These are phyloP conservation scores for Blastobotrys terrestris DNA, from an alignment of 805 yeast genomes.

Conservation along the genomic window DNA sequence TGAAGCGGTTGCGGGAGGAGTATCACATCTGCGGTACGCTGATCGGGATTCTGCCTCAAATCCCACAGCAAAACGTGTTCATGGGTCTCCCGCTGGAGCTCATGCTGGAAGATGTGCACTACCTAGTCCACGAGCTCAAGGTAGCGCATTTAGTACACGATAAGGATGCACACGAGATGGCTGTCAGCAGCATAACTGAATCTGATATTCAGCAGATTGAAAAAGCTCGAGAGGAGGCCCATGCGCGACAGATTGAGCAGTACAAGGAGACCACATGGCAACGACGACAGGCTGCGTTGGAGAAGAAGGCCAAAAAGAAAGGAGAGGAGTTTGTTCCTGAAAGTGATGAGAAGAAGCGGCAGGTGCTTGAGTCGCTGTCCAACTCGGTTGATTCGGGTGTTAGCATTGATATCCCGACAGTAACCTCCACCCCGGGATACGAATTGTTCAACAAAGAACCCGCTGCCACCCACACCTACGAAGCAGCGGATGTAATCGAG, in stretches of 20 bases:
- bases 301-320: conserved; percentile 12
- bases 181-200: conserved; percentile 14
- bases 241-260: conserved; percentile 16
- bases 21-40: conserved; percentile 70
- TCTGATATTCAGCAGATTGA: conserved; percentile 16
- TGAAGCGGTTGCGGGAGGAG: conserved; percentile 47
- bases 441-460: conserved; percentile 7
- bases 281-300: conserved; percentile 17
- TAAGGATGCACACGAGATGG: conserved; percentile 24
- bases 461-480: background rate
- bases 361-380: conserved; percentile 7
- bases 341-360: conserved; percentile 9
- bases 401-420: conserved; percentile 8
- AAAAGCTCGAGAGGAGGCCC: conserved; percentile 13
- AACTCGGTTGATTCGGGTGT: conserved; percentile 12
- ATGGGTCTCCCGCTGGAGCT: conserved; percentile 76
- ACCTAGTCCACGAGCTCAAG: conserved; percentile 44
- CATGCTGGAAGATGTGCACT: conserved; percentile 64
- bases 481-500: background rate
- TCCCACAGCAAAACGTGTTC: conserved; percentile 92
- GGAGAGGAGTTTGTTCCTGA: conserved; percentile 6
- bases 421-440: conserved; percentile 12
- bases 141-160: conserved; percentile 43
- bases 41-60: conserved; percentile 75
- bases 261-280: conserved; percentile 16